Evolutionary conservation across 371 early-diverging fungal genomes (phyloP).

Genomic region (Mortierella sp.): DNA sequence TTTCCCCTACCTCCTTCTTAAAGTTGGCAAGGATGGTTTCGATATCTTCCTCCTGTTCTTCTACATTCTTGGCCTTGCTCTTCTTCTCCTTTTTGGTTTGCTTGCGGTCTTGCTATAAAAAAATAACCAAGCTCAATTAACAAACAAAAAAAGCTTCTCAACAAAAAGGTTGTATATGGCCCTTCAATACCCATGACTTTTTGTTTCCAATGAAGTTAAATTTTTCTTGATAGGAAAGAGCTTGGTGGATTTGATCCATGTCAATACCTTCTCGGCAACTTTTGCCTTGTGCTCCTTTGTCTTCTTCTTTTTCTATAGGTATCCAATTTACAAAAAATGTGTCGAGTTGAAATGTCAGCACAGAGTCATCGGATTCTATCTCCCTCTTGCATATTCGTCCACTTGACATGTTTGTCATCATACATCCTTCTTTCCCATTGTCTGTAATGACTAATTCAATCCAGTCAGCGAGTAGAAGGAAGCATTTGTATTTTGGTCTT

Average conservation of each 20-base stretch:
- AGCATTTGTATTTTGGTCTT: neutral
- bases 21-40: constrained; percentile 70
- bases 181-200: neutral
- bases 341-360: constrained; percentile 1
- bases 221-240: neutral
- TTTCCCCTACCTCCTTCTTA: constrained; percentile 56
- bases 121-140: neutral
- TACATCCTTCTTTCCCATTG: constrained; percentile 57
- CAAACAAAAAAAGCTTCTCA: neutral
- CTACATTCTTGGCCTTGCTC: constrained; percentile 56
- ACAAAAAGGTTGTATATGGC: neutral
- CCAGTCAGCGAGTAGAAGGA: too few species aligned
- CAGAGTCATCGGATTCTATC: neutral
- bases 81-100: constrained; percentile 61
- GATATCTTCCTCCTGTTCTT: constrained; percentile 73
- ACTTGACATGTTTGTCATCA: neutral
- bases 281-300: constrained; percentile 55
- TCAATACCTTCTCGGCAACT: constrained; percentile 48
- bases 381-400: neutral
- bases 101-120: constrained; percentile 59
- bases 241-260: neutral
- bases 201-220: neutral
- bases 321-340: neutral
- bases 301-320: constrained; percentile 49
- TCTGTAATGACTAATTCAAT: constrained; percentile 5